Percentiles rank a stretch among this genome's conserved stretches.
These are phyloP conservation scores for Salvia splendens DNA, from an alignment of 257 asterid species.

Conservation along the genomic window DNA sequence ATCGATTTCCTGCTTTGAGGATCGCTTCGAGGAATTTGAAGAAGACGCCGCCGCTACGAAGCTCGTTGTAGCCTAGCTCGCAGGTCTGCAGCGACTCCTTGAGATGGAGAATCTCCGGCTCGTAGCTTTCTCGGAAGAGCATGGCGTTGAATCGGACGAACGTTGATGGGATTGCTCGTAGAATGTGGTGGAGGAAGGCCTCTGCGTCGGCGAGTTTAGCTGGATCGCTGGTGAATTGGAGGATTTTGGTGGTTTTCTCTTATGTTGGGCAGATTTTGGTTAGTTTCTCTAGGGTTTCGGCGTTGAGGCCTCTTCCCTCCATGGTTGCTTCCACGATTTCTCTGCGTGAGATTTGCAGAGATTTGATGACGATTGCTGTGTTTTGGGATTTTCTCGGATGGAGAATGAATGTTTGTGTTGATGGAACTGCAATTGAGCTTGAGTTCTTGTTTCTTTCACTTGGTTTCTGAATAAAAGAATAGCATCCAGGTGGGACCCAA, in stretches of 20 bases:
- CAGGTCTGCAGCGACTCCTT: constrained; percentile 64
- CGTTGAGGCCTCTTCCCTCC: constrained; percentile 64
- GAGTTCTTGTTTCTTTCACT: constrained; percentile 32
- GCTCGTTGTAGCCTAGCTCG: constrained; percentile 70
- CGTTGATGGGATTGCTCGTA: constrained; percentile 71
- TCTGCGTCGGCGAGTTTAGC: constrained; percentile 76
- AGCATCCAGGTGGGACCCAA: too few species aligned
- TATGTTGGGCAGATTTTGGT: constrained; percentile 68
- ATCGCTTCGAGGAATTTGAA: constrained; percentile 78
- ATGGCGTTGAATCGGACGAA: constrained; percentile 63
- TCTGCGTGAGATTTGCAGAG: constrained; percentile 56
- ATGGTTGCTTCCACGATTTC: constrained; percentile 64
- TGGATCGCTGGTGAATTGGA: constrained; percentile 61
- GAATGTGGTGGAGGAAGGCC: constrained; percentile 71
- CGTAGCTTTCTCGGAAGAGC: constrained; percentile 70
- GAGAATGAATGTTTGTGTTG: constrained; percentile 60
- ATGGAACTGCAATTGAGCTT: constrained; percentile 37
- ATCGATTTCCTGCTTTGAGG: constrained; percentile 78
- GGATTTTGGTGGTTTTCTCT: constrained; percentile 64
- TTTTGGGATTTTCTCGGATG: constrained; percentile 83
- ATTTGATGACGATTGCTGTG: constrained; percentile 70
- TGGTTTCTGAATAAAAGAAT: constrained; percentile 46
- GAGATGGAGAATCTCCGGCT: constrained; percentile 63
- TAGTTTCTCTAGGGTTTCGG: constrained; percentile 74
- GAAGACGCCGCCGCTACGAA: constrained; percentile 61